phyloP scores from a whole-genome alignment of 495 filamentous ascomycete species.

The Articulospora tetracladia region DNA sequence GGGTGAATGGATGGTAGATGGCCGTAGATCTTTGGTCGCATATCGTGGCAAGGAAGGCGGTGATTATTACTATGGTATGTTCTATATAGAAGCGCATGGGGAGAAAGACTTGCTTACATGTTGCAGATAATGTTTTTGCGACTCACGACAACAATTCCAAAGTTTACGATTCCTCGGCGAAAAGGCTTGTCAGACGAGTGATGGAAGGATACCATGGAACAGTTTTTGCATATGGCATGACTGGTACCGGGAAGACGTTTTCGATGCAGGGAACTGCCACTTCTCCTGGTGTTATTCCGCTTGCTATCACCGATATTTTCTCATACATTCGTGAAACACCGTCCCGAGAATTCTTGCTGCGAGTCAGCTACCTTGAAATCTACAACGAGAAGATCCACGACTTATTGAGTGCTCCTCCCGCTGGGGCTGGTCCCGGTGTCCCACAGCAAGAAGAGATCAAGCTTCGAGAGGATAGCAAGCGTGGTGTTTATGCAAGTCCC shows the following conservation, averaged over 20 bases:
- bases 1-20: conserved; percentile 91
- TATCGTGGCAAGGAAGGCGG: conserved; percentile 88
- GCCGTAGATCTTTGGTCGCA: conserved; percentile 72
- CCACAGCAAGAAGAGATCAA: conserved; percentile 83
- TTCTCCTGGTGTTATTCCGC: conserved; percentile 93
- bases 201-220: conserved; percentile 99
- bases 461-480: conserved; percentile 89
- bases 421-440: conserved; percentile 38
- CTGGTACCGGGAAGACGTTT: conserved; percentile 96
- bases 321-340: conserved; percentile 98
- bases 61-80: conserved; percentile 86
- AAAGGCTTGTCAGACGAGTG: conserved; percentile 88
- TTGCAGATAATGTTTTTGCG: conserved; percentile 88
- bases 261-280: conserved; percentile 98
- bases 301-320: conserved; percentile 98
- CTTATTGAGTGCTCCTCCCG: conserved; percentile 69
- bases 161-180: conserved; percentile 91
- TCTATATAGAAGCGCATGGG: background rate
- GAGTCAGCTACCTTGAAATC: conserved; percentile 97
- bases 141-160: conserved; percentile 87
- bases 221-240: conserved; percentile 99
- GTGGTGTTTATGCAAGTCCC: conserved; percentile 93
- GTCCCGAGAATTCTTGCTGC: conserved; percentile 86
- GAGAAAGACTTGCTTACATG: conserved; percentile 2
- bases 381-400: conserved; percentile 99